A percentile compares a stretch with the other conserved stretches of the same genome.
Evolutionary conservation across 1,284 basidiomycete species (phyloP).

Genomic region (Marasmius tenuissimus): DNA sequence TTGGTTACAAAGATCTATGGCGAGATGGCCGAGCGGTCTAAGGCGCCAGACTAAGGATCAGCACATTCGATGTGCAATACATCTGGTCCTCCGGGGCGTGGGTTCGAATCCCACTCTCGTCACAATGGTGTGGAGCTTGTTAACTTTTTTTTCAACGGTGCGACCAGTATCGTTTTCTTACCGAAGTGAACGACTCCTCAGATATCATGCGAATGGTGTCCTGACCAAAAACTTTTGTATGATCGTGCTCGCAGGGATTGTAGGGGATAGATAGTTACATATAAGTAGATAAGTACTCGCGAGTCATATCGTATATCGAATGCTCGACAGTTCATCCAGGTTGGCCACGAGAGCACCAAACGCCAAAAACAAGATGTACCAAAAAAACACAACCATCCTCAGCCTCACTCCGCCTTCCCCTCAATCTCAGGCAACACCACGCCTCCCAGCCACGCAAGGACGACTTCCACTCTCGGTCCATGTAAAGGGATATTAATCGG

Average conservation of each 20-base stretch:
- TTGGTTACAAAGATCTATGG: background rate
- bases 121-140: too few species aligned
- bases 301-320: too few species aligned
- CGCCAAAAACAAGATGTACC: background rate
- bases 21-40: slow-evolving; percentile 84
- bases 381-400: background rate
- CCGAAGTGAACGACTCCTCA: too few species aligned
- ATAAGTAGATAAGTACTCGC: too few species aligned
- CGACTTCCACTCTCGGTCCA: slow-evolving; percentile 78
- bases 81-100: slow-evolving; percentile 28
- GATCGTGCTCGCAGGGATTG: too few species aligned
- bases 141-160: too few species aligned
- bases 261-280: too few species aligned
- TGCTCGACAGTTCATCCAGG: too few species aligned
- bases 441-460: slow-evolving; percentile 78
- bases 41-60: slow-evolving; percentile 79
- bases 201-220: too few species aligned
- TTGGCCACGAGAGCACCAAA: too few species aligned
- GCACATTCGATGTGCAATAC: background rate
- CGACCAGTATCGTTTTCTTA: too few species aligned
- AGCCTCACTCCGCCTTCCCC: slow-evolving; percentile 7
- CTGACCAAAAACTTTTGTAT: too few species aligned
- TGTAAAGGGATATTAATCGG: slow-evolving; percentile 80
- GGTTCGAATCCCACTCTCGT: slow-evolving; percentile 42
- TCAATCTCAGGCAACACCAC: slow-evolving; percentile 75